Conservation (phyloP, 2,329 filamentous ascomycete genomes). For the Parafenestella ontariensis region DNA sequence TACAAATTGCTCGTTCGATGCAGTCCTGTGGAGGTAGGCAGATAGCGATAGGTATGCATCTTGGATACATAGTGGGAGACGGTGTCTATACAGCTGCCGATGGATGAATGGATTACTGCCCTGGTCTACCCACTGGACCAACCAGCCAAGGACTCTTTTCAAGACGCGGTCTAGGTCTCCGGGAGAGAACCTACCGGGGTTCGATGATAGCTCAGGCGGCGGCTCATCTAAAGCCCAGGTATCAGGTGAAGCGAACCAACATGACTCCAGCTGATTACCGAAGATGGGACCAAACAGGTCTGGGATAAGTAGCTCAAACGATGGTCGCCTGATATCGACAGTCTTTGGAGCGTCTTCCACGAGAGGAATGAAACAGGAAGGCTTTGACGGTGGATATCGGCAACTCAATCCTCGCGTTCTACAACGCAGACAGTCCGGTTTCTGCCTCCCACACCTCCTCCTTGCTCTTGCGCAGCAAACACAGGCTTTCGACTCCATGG, state of each 20-base stretch:
- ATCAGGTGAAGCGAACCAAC: conserved; percentile 2
- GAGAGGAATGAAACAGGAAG: background rate
- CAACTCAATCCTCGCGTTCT: background rate
- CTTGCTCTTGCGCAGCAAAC: background rate
- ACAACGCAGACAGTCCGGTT: background rate
- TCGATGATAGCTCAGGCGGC: background rate
- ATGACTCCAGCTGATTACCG: background rate
- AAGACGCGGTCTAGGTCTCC: conserved; percentile 1
- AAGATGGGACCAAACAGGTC: background rate
- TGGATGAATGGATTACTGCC: conserved; percentile 4
- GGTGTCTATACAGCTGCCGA: background rate
- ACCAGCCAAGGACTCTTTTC: background rate
- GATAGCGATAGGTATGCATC: conserved; percentile 2
- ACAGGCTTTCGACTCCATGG: background rate
- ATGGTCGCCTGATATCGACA: background rate
- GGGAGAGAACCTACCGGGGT: background rate
- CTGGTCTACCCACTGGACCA: background rate
- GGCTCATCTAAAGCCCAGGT: conserved; percentile 1
- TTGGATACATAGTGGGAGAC: background rate
- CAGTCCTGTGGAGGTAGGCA: background rate
- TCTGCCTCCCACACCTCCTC: conserved; percentile 1
- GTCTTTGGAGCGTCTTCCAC: background rate
- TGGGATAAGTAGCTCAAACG: background rate
- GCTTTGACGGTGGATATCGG: background rate
- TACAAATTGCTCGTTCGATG: background rate